These are phyloP conservation scores for Aspergillus costaricaensis DNA, from an alignment of 2,329 filamentous ascomycete genomes.

Conservation along the genomic window DNA sequence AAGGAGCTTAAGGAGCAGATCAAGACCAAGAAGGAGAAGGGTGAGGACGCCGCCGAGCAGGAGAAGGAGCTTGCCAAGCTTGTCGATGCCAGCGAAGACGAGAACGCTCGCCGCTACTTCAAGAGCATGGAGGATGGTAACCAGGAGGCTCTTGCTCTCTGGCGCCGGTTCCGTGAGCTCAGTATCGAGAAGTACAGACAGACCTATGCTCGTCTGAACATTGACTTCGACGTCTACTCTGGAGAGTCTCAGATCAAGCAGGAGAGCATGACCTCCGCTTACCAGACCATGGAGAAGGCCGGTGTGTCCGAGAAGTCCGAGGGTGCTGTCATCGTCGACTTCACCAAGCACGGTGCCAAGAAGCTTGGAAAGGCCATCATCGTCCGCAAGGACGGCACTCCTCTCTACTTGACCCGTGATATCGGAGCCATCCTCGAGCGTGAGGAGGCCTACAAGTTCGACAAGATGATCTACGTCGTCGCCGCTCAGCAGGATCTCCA, in stretches of 20 bases:
- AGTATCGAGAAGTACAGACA: slow-evolving; percentile 66
- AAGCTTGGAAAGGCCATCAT: slow-evolving; percentile 69
- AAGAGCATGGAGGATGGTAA: slow-evolving; percentile 69
- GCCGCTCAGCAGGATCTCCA: slow-evolving; percentile 66
- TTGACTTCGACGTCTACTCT: slow-evolving; percentile 66
- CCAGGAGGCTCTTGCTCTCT: slow-evolving; percentile 59
- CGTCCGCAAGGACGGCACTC: slow-evolving; percentile 67
- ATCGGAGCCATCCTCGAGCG: slow-evolving; percentile 67
- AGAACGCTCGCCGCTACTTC: slow-evolving; percentile 65
- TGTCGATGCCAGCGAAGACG: slow-evolving; percentile 57
- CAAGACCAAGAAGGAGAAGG: slow-evolving; percentile 50
- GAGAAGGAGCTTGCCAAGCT: slow-evolving; percentile 53
- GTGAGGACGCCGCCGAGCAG: slow-evolving; percentile 50
- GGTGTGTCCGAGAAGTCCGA: slow-evolving; percentile 65
- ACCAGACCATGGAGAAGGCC: slow-evolving; percentile 59
- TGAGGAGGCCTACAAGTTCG: slow-evolving; percentile 62
- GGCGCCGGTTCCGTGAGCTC: slow-evolving; percentile 64
- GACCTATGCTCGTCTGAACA: slow-evolving; percentile 66
- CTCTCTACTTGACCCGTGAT: slow-evolving; percentile 69
- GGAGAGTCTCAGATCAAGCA: slow-evolving; percentile 68
- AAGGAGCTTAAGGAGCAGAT: slow-evolving; percentile 57
- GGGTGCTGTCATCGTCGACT: slow-evolving; percentile 68
- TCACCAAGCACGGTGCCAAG: slow-evolving; percentile 67
- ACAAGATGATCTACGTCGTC: slow-evolving; percentile 70
- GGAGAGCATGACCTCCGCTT: slow-evolving; percentile 63